phyloP scores from a whole-genome alignment of 2,329 filamentous ascomycete species.

The Diaporthe batatas region DNA sequence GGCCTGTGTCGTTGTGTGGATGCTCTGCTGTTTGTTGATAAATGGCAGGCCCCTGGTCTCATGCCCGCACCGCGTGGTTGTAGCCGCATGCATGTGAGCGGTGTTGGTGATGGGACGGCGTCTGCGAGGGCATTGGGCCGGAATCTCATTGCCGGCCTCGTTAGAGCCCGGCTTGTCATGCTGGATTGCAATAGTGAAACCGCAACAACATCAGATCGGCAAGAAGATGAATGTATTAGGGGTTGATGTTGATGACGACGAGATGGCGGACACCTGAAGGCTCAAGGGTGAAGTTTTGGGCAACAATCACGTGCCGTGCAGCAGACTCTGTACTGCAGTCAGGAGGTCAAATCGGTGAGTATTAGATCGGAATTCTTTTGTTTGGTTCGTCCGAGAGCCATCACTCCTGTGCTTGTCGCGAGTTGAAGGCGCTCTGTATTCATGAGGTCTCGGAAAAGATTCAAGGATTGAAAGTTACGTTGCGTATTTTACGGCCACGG shows the following conservation, averaged over 20 bases:
- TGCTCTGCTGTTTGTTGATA: neutral
- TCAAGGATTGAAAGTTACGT: constrained; percentile 7
- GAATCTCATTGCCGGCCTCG: neutral
- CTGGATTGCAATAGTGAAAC: neutral
- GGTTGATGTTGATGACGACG: neutral
- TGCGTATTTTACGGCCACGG: constrained; percentile 1
- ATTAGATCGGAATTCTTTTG: neutral
- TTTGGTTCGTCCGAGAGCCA: neutral
- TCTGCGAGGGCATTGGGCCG: neutral
- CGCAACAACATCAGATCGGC: neutral
- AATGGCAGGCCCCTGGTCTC: neutral
- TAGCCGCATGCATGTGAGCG: neutral
- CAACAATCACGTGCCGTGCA: neutral
- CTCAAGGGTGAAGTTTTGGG: neutral
- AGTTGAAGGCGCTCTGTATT: neutral
- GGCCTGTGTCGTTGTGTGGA: neutral
- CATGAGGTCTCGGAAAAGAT: neutral
- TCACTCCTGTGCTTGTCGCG: neutral
- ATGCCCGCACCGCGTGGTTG: neutral
- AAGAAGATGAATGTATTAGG: no score
- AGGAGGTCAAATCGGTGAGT: neutral
- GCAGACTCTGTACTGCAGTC: neutral
- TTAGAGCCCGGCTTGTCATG: neutral
- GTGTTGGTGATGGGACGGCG: neutral
- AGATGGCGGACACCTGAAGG: neutral